Evolutionary conservation across 2,329 filamentous ascomycete genomes (phyloP), one percentile per base, ranked within the genome.

Genomic region (Alternaria angustiovoidea): DNA sequence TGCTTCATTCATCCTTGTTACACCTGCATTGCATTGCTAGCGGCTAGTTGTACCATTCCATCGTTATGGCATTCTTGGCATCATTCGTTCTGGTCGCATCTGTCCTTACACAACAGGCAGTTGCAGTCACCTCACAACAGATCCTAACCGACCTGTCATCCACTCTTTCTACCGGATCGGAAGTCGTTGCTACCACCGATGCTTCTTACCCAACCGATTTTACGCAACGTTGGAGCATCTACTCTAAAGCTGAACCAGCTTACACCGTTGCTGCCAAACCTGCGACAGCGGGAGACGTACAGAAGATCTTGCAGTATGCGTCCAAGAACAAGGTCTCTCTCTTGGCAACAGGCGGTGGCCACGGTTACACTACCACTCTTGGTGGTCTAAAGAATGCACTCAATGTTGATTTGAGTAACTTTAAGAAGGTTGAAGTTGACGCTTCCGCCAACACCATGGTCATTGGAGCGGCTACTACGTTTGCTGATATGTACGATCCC

Each of bases 201-300:
- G 20, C 52, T 28, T 54, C 42, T 20, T 54, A 54, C 0, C 11
- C 42, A 12, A 54, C 32, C 22, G 22, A 24, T 7, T 47, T 54
- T 22, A 54, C 42, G 8, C 42, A 54, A 47, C 52, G 52, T 28
- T 54, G 52, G 52, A 54, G 41, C 8, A 26, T 54, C 30, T 54
- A 54, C 12, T 28, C 24, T 1, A 47, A 47, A 26, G 52, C 52
- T 16, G 32, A 47, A n/a, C 52, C 42, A n/a, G 12, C 22, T 8
- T 54, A 54, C 26, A 36, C 30, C 1, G 42, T 47, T 20, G 52
- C 52, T 20, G 52, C 32, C 20, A 54, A 54, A 34, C 52, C 52
- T 20, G 52, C 42, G 16, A 47, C 42, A 16, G 32, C 18, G 22
- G 24, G 7, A 47, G 52, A 54, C 1, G n/a, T 54, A 9, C 52